phyloP scores from a whole-genome alignment of 179 eudicot genomes.

The Vitellaria paradoxa region DNA sequence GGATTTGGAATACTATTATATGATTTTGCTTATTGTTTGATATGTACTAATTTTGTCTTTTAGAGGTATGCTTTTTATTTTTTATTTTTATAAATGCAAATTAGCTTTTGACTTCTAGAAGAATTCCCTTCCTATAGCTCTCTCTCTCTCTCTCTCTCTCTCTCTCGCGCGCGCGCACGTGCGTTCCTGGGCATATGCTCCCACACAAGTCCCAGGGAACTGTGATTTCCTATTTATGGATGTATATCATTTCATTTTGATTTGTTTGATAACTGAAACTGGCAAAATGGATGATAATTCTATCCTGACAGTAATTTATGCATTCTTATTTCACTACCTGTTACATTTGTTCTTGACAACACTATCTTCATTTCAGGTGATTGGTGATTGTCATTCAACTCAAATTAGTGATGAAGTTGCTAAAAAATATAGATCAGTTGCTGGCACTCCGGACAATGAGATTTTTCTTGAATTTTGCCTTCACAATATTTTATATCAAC shows the following conservation, averaged over 20 bases:
- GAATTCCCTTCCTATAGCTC: not conserved
- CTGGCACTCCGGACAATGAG: constrained; percentile 57
- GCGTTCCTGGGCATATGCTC: not conserved
- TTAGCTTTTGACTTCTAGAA: not conserved
- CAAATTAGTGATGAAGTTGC: constrained; percentile 58
- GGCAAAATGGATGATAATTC: not conserved
- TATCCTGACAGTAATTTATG: not conserved
- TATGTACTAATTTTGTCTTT: not conserved
- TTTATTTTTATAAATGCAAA: too few relatives aligned
- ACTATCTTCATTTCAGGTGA: constrained; percentile 50
- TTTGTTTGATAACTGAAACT: not conserved
- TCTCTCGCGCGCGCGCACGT: too few relatives aligned
- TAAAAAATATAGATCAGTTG: constrained; percentile 49
- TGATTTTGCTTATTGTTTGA: not conserved
- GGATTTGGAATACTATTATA: not conserved
- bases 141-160: not conserved
- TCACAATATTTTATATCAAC: constrained; percentile 67
- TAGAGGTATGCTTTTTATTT: not conserved
- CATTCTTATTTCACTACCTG: not conserved
- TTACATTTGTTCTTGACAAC: constrained; percentile 12
- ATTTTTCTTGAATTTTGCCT: constrained; percentile 90
- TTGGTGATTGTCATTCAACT: constrained; percentile 74
- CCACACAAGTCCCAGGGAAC: not conserved
- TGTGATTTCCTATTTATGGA: not conserved
- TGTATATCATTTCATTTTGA: not conserved